A percentile compares a stretch with the other conserved stretches of the same genome.
Conservation (phyloP, 176 grass and related monocot genomes). For the Secale cereale region DNA sequence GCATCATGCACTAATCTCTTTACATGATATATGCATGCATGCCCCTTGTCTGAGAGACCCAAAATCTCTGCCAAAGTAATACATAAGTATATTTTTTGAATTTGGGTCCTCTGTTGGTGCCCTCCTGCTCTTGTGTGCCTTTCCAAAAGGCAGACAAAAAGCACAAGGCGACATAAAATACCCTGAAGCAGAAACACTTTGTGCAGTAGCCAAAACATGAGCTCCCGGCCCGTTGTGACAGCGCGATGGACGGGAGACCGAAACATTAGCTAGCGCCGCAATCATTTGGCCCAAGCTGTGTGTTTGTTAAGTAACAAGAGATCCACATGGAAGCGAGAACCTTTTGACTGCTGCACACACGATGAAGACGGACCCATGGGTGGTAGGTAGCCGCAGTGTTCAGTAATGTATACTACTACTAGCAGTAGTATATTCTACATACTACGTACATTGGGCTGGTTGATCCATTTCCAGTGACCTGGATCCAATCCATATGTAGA, state of each 20-base stretch:
- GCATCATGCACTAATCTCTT: conserved; percentile 18
- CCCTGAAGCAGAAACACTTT: neutral
- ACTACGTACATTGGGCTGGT: neutral
- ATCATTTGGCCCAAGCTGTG: neutral
- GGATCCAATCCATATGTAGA: neutral
- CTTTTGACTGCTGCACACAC: conserved; percentile 14
- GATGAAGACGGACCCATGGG: neutral
- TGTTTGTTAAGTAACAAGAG: neutral
- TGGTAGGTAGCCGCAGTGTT: neutral
- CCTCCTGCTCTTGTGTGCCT: neutral
- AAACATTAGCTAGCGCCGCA: neutral
- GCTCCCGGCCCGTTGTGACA: neutral
- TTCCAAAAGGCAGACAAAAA: neutral
- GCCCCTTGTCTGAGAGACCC: conserved; percentile 2
- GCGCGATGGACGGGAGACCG: neutral
- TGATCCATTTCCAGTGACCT: neutral
- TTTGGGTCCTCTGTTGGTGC: neutral
- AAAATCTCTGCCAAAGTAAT: neutral
- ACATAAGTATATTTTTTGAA: neutral
- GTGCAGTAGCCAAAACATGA: neutral
- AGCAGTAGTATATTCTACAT: neutral
- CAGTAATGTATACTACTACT: neutral
- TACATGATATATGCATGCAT: conserved; percentile 19
- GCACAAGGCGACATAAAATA: neutral
- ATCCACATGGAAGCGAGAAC: neutral